Evolutionary conservation across 305 asterid species (phyloP), one percentile per base, ranked within the genome.

Genomic region (Fraxinus platypoda): DNA sequence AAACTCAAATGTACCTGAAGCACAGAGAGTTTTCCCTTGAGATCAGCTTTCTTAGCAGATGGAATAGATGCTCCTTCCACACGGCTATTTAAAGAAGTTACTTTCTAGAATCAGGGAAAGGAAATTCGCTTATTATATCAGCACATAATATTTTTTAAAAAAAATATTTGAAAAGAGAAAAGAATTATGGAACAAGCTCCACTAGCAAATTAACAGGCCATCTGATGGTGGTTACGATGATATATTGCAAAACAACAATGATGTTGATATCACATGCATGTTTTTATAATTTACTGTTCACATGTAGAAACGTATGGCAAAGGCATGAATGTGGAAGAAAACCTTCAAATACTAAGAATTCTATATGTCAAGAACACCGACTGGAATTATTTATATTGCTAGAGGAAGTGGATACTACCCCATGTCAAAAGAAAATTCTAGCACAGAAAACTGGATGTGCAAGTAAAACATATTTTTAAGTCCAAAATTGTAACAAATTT

Each of bases 41-140:
- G 95, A 82, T 93, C 94, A 82, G 95, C 93, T 89, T 97, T 97
- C 88, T 83, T 93, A 43, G 94, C 93, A 52, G 96, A 88, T 33
- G 99, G 93, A 83, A 97, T 93, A 21, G 89, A 81, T 81, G 97
- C 97, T 82, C 94, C 91, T 88, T 94, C 98, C 86, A 94, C 89
- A 15, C 94, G 95, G 80, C 93, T 88, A 84, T 92, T 97, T 77
- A 97, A 86, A 75, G 94, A 89, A 73, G 97, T 89, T 62, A 97
- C 98, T 88, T 91, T 93, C 98, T 97, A 95, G 81, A 85, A 91
- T 74, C 86, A 85, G 80, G 70, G 72, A 81, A 83, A 43, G 49
- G 43, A 84, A 81, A 78, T 19, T 79, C 34, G 75, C 74, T 66
- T 34, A 49, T 43, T 49, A 52, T 57, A 43, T 76, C 21, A 33